Base-by-base conservation (phyloP, 371 early-diverging fungal genomes). In the Rhizopus microsporus region DNA sequence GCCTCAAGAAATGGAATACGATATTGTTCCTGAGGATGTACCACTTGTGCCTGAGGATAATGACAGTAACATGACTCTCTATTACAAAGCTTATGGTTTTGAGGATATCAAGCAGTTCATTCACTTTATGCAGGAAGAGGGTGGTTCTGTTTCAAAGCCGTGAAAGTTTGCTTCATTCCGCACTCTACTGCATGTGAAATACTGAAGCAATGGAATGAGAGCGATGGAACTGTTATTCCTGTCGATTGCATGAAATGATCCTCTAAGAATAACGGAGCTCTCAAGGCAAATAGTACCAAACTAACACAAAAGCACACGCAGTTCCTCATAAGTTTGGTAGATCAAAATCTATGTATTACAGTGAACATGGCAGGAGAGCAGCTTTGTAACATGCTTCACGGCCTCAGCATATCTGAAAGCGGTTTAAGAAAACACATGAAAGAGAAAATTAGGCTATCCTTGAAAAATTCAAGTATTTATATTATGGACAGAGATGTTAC, bases 171-270 rank as follows among this genome's bases (percentile, higher is more conserved):
- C 23, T 51, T 39, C 39, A 51, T 51, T 29, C 39, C 39, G 17
- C 39, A 30, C 39, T 51, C 35, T 39, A 17, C 40, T 51, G 39
- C 52, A 39, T 39, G 13, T 39, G 15, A 39, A 51, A 51, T 51
- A 39, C 52, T 39, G 9, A 51, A 51, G 30, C 23, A 39, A 16
- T 51, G 12, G 52, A 51, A 51, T 51, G 52, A 30, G 12, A 34
- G 52, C 23, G 35, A 51, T 51, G 33, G 31, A 54, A 4, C 44
- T 42, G 43, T 31, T 38, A 31, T 54, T 13, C 43, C 44, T 39
- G 15, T 16, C 9, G 52, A 8, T 2, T 51, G 17, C 23, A 38
- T 38, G 15, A 51, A 51, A 38, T 1, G 29, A 2, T 8, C 52
- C 8, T 51, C 37, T 4, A 30, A 40, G n/a, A 23, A 10, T 3